Base-by-base conservation (phyloP, 1,139 yeast genomes). In the Yamadazyma spencermartinsiae region DNA sequence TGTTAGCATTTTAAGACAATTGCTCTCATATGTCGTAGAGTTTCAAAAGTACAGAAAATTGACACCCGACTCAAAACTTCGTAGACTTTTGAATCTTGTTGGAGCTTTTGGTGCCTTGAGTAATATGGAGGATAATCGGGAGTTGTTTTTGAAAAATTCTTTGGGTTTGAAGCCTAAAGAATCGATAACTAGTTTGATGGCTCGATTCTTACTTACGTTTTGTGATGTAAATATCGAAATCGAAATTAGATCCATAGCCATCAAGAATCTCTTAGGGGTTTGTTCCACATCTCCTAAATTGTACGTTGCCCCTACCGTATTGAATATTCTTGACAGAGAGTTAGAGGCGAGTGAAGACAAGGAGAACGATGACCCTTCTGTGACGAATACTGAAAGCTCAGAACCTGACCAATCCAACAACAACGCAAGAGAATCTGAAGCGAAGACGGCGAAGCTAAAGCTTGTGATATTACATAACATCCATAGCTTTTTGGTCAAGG, bases 21-120 rank as follows among this genome's bases (percentile, higher is more conserved):
- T 82, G 6, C 62, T 61, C 34, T 77, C 76, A 4, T 76, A 58
- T 50, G 56, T 72, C 17, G 68, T 58, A 2, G 36, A 37, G 43
- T 48, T 37, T 44, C 55, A 33, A 46, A 57, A 39, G 26, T 42
- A 44, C 16, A 52, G 50, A 6, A 44, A 52, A 0, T 40, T 41
- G 15, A 45, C 45, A 3, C 49, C 60, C 4, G 82, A 77, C 37
- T 64, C 72, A 0, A 79, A 75, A 47, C 50, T 82, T 3, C 69
- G 70, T n/a, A 72, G 84, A 44, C 58, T 87, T 5, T 55, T 87
- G 1, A 77, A 77, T 50, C 60, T 87, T 16, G 54, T 86, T 9
- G 89, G 95, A 0, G 74, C 76, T 36, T 78, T 87, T 60, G 94
- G 90, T 0, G 69, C 82, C 36, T 76, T 75, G 49, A 83, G 92